phyloP scores from a whole-genome alignment of 1,284 basidiomycete species.

The Fomitopsis palustris region DNA sequence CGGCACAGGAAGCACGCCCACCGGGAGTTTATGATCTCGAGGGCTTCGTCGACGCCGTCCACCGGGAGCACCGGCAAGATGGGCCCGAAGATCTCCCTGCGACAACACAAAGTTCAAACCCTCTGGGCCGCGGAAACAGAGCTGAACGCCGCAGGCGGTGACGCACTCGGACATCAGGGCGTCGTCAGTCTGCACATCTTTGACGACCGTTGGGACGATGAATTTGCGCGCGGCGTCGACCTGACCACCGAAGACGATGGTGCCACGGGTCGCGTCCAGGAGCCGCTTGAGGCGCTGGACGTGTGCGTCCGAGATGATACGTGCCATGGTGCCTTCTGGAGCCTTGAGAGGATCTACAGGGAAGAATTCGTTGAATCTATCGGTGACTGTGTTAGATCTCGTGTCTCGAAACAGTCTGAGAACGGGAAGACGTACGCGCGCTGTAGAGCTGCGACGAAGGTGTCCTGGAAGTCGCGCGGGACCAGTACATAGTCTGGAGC shows the following conservation, averaged over 20 bases:
- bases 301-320: slow-evolving; percentile 50
- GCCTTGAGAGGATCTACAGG: slow-evolving; percentile 45
- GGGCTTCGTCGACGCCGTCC: slow-evolving; percentile 67
- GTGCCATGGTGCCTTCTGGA: slow-evolving; percentile 34
- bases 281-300: slow-evolving; percentile 62
- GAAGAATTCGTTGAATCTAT: slow-evolving; percentile 51
- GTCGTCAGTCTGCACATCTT: slow-evolving; percentile 61
- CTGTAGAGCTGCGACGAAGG: slow-evolving; percentile 58
- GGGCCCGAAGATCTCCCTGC: slow-evolving; percentile 36
- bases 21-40: slow-evolving; percentile 64
- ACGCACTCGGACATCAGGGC: slow-evolving; percentile 70
- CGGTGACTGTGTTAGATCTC: neutral
- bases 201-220: slow-evolving; percentile 68
- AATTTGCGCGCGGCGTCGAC: slow-evolving; percentile 54
- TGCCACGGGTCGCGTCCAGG: slow-evolving; percentile 68
- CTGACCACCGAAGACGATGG: slow-evolving; percentile 69
- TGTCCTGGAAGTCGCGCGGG: slow-evolving; percentile 57
- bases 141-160: neutral
- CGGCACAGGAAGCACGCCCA: slow-evolving; percentile 26
- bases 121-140: neutral
- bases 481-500: slow-evolving; percentile 85
- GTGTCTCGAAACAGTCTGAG: neutral
- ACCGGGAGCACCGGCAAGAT: slow-evolving; percentile 75
- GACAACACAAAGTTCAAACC: neutral
- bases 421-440: slow-evolving; percentile 44